Conservation (phyloP, 192 early-diverging fungal genomes). For the Dimargaris cristalligena region DNA sequence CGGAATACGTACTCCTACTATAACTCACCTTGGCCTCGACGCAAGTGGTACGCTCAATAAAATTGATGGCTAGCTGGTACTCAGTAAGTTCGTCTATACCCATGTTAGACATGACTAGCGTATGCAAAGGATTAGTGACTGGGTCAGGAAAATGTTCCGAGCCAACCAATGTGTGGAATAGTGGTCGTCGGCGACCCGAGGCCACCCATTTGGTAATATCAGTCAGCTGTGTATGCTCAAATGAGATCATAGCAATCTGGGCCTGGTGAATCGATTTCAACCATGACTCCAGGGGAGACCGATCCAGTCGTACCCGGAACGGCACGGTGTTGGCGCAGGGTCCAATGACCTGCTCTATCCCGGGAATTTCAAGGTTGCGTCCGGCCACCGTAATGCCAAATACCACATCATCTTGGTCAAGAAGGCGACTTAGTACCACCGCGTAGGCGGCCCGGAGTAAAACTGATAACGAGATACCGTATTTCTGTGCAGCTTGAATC, state of each 20-base stretch:
- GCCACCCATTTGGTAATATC: background rate
- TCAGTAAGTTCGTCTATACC: background rate
- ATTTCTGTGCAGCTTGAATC: background rate
- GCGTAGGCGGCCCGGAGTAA: background rate
- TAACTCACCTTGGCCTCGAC: background rate
- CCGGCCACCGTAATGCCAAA: background rate
- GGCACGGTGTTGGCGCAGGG: slow-evolving; percentile 7
- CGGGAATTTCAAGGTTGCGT: background rate
- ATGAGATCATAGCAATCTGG: background rate
- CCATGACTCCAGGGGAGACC: background rate
- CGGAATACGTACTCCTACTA: background rate
- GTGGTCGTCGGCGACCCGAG: background rate
- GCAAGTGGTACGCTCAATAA: background rate
- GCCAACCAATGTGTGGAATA: background rate
- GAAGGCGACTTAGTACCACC: background rate
- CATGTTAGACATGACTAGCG: background rate
- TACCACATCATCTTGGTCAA: background rate
- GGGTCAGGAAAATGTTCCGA: background rate
- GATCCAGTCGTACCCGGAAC: background rate
- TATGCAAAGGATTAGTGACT: background rate
- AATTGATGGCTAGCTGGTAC: background rate
- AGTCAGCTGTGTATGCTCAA: background rate
- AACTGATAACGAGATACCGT: background rate
- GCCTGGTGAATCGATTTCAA: background rate
- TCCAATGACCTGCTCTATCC: background rate